These are phyloP conservation scores for Saccharomycopsis hybrid DNA, from an alignment of 1,139 yeast genomes.

Conservation along the genomic window DNA sequence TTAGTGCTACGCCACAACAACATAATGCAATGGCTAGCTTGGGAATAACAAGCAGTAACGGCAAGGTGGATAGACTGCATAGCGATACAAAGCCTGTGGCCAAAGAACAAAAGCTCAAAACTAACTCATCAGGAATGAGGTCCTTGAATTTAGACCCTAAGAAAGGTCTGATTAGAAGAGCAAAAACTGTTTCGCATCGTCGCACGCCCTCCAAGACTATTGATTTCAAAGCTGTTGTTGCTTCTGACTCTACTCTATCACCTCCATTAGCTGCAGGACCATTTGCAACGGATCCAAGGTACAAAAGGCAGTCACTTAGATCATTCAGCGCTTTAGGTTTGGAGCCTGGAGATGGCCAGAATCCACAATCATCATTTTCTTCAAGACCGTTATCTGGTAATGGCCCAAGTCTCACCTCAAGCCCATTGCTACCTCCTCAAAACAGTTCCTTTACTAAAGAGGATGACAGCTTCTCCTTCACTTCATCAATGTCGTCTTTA, in stretches of 20 bases:
- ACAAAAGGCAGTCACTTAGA: neutral
- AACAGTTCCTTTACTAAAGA: neutral
- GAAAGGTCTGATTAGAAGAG: conserved; percentile 5
- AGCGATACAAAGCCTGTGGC: neutral
- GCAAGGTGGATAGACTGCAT: too few species aligned
- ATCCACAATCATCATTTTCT: too few species aligned
- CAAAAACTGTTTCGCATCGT: conserved; percentile 9
- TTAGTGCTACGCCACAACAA: neutral
- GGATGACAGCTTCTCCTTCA: conserved; percentile 8
- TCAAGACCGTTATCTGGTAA: too few species aligned
- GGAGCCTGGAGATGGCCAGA: neutral
- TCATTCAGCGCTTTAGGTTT: conserved; percentile 5
- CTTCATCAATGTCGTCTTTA: conserved; percentile 10
- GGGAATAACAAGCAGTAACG: neutral
- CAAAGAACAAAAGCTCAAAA: neutral
- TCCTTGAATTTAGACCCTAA: conserved; percentile 13
- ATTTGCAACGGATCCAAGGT: neutral
- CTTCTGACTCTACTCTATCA: neutral
- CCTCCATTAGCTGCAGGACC: neutral
- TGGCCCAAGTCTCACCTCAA: neutral
- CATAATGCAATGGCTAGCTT: neutral
- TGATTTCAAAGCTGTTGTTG: conserved; percentile 12
- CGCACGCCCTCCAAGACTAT: conserved; percentile 10
- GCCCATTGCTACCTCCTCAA: neutral
- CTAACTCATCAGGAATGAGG: conserved; percentile 16